Conservation (phyloP, 148 eudicot species). For the Bassia scoparia region DNA sequence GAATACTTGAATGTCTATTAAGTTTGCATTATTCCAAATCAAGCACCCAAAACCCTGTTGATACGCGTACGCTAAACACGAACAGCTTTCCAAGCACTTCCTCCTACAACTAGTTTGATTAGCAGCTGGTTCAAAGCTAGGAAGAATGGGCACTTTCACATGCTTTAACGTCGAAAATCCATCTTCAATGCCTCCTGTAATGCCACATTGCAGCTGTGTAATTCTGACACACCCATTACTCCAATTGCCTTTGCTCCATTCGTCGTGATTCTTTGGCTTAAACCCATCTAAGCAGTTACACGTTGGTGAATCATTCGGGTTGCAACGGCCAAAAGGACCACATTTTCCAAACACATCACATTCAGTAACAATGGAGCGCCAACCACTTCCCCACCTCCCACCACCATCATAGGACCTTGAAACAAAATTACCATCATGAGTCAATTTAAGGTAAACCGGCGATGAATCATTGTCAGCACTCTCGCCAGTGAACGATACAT, state of each 20-base stretch:
- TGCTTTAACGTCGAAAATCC: conserved; percentile 28
- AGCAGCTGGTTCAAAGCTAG: background rate
- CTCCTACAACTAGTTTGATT: conserved; percentile 5
- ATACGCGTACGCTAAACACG: conserved; percentile 38
- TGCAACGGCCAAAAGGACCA: conserved; percentile 1
- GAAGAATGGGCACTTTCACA: conserved; percentile 35
- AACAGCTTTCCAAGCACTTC: conserved; percentile 32
- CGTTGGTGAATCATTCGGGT: background rate
- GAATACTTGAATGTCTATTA: conserved; percentile 30
- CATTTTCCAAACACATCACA: conserved; percentile 17
- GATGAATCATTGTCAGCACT: conserved; percentile 23
- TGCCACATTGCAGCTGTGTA: conserved; percentile 32
- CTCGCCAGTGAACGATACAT: background rate
- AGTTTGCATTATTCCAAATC: conserved; percentile 27
- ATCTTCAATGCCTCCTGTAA: conserved; percentile 29
- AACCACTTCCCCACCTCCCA: conserved; percentile 14
- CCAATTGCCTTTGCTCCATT: conserved; percentile 49
- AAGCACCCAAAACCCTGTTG: conserved; percentile 21
- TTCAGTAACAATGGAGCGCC: conserved; percentile 18
- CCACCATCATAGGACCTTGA: conserved; percentile 19
- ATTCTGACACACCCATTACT: conserved; percentile 47
- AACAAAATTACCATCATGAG: conserved; percentile 21
- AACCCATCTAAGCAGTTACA: conserved; percentile 8
- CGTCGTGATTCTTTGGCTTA: conserved; percentile 30
- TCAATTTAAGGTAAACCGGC: conserved; percentile 13